Base-by-base conservation (phyloP, 1,284 basidiomycete species). In the Trametes polyzona region DNA sequence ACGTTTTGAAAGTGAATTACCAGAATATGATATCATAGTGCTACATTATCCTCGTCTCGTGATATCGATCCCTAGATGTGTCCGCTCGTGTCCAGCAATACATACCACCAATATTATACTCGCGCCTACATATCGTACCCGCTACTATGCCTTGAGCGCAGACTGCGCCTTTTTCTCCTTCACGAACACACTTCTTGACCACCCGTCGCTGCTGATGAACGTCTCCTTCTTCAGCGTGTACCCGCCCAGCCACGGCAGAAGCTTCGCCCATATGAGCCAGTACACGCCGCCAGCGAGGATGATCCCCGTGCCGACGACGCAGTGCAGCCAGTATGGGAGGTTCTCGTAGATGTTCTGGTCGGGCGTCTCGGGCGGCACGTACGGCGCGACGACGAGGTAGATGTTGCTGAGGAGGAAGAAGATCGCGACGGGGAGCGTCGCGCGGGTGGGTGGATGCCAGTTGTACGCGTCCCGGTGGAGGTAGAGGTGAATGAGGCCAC, bases 251-350 rank as follows among this genome's bases (percentile, higher is more conserved):
- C 63, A 67, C 1, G 86, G 85, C 24, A 83, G 70, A 75, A 80
- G 80, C n/a, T 74, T 62, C 47, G 78, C 76, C 74, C 78, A 78
- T n/a, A 82, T 60, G 53, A 80, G 78, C 86, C 86, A 87, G 67
- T 86, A 87, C 10, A 73, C 63, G 1, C 79, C 69, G 0, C 84
- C 85, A 43, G 82, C 56, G 3, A 77, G 56, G n/a, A 81, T 80
- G 0, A 86, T 72, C 0, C 71, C 70, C 51, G 81, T 70, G 0
- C 79, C 76, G 16, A 78, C 74, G 19, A 77, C 71, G 24, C 78
- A 71, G 58, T 87, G 86, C 4, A 78, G 74, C 82, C 83, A 87
- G 63, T 87, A 88, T 7, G 85, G 85, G 24, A 88, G 73, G 50
- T 71, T 67, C 23, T 78, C 70, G 59, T 87, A 88, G 0, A 78